Percentiles rank a stretch among this genome's conserved stretches.
Conservation (phyloP, 2,329 filamentous ascomycete species). For the Exophiala alcalophila region DNA sequence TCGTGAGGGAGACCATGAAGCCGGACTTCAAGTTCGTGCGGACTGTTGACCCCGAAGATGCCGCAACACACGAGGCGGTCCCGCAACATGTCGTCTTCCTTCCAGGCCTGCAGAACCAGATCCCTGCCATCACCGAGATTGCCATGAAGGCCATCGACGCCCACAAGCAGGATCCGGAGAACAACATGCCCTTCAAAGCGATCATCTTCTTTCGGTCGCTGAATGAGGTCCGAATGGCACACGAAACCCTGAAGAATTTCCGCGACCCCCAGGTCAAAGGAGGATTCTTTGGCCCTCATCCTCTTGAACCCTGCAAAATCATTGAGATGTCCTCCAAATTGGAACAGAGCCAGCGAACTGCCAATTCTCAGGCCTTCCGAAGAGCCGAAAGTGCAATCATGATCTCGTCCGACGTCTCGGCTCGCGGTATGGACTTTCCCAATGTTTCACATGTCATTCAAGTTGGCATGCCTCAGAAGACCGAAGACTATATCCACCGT, state of each 20-base stretch:
- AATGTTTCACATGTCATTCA: constrained; percentile 50
- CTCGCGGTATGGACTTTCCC: constrained; percentile 52
- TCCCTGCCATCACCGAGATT: constrained; percentile 76
- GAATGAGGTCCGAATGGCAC: constrained; percentile 64
- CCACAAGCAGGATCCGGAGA: constrained; percentile 36
- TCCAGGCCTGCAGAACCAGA: constrained; percentile 68
- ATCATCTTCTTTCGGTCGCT: constrained; percentile 90
- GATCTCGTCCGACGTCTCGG: constrained; percentile 49
- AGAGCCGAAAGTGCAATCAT: constrained; percentile 47
- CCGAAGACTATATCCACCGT: constrained; percentile 48
- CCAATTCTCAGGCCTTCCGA: constrained; percentile 70
- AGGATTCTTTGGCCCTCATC: constrained; percentile 62
- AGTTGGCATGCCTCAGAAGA: constrained; percentile 49
- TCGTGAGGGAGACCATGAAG: constrained; percentile 77
- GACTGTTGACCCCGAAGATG: constrained; percentile 78
- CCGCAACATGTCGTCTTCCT: constrained; percentile 73
- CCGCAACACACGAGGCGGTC: constrained; percentile 76
- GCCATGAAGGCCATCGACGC: constrained; percentile 53
- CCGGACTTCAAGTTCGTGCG: constrained; percentile 83
- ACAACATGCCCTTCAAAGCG: constrained; percentile 76
- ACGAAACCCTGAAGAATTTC: constrained; percentile 56
- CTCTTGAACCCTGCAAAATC: constrained; percentile 61
- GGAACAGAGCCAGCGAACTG: constrained; percentile 66
- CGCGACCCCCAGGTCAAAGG: constrained; percentile 39
- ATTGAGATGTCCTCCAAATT: constrained; percentile 75